Base-by-base conservation (phyloP, 2,329 filamentous ascomycete species). In the Pezicula radicicola region DNA sequence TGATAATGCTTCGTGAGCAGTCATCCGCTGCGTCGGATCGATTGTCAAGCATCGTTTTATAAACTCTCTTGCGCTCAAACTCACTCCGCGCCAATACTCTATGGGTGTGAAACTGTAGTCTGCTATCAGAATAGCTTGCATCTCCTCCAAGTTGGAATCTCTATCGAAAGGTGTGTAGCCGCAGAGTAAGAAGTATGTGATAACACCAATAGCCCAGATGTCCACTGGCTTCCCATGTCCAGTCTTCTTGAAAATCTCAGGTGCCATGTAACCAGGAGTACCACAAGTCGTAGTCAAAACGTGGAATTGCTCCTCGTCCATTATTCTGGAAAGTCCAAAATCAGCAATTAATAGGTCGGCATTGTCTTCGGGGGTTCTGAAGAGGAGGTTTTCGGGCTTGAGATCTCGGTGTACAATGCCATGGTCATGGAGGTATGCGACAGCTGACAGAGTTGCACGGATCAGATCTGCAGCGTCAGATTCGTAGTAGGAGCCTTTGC, bases 251-350 rank as follows among this genome's bases (percentile, higher is more conserved):
- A 99, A 99, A 65, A 99, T 99, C 70, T 99, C 94, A 19, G 94
- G 94, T 2, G 94, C 94, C 94, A 99, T 99, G 73, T 99, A 99
- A 46, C 94, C 94, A 3, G 94, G 94, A 1, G 94, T 99, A 54
- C 94, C 94, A 69, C 94, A 99, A 1, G 94, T 99, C 0, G 94
- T 99, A 10, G 94, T 99, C 56, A 99, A 76, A 28, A 97, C 93
- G 68, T 97, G 94, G 71, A 97, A 97, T 68, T 96, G 90, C 72
- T 97, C 91, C 72, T 97, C 94, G 67, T 99, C 94, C 93, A 99
- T 97, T 72, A 99, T 97, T 53, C 94, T 84, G 25, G 88, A 94
- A 46, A 99, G 77, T 9, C 94, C 94, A 70, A 99, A 99, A 69
- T 99, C 94, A 56, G 94, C 94, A 68, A 99, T 99, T 53, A 99